Evolutionary conservation across 2,329 filamentous ascomycete genomes (phyloP).

Genomic region (Phoma herbarum): DNA sequence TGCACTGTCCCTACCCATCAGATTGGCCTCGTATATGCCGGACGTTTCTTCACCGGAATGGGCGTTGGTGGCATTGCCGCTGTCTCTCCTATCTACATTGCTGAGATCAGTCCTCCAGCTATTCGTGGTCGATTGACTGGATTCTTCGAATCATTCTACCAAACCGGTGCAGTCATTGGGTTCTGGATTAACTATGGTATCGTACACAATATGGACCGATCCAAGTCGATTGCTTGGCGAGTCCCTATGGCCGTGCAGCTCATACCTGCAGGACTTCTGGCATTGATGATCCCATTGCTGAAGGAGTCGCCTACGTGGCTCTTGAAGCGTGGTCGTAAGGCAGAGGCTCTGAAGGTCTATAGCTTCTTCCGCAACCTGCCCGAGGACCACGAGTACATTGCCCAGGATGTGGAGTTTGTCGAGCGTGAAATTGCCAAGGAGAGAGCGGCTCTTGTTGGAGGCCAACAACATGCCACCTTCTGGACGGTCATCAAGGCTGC

Average conservation of each 20-base stretch:
- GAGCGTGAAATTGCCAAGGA: conserved; percentile 67
- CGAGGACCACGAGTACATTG: conserved; percentile 70
- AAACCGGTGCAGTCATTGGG: conserved; percentile 50
- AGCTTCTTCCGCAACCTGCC: conserved; percentile 72
- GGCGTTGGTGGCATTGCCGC: conserved; percentile 56
- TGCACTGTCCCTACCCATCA: conserved; percentile 44
- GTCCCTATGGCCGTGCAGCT: conserved; percentile 69
- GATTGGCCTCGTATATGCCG: conserved; percentile 54
- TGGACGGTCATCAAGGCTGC: conserved; percentile 42
- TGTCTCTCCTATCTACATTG: conserved; percentile 68
- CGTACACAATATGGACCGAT: conserved; percentile 54
- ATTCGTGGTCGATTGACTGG: conserved; percentile 67
- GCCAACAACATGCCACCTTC: conserved; percentile 38
- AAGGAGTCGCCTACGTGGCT: conserved; percentile 57
- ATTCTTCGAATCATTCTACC: conserved; percentile 59
- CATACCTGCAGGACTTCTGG: conserved; percentile 69
- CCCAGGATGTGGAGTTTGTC: conserved; percentile 76
- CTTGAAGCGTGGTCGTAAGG: conserved; percentile 52
- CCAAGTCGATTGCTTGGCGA: conserved; percentile 55
- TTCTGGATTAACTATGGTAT: conserved; percentile 59
- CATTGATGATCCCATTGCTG: conserved; percentile 55
- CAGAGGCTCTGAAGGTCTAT: conserved; percentile 54
- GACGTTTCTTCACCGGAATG: conserved; percentile 52
- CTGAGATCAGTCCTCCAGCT: conserved; percentile 65
- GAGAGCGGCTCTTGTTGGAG: conserved; percentile 38